Evolutionary conservation across 495 filamentous ascomycete genomes (phyloP).

Genomic region (Arthonia radiata): DNA sequence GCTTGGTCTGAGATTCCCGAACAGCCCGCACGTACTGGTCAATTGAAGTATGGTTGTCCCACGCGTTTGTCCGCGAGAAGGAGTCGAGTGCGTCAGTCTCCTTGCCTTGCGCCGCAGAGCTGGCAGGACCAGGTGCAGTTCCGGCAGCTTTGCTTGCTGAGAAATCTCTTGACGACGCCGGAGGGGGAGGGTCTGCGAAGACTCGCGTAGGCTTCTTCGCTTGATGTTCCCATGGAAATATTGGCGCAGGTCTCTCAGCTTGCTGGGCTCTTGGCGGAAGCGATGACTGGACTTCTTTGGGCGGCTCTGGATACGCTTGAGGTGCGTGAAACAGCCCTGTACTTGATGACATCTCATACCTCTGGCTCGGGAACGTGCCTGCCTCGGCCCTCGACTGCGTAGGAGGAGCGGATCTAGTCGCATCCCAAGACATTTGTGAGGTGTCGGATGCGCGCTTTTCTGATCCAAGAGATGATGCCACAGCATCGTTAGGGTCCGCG

Average conservation of each 20-base stretch:
- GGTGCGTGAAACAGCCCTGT: conserved; percentile 48
- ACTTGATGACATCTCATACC: conserved; percentile 56
- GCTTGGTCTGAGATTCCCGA: conserved; percentile 27
- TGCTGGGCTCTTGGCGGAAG: conserved; percentile 33
- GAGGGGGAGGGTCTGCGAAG: conserved; percentile 33
- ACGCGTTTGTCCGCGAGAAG: conserved; percentile 51
- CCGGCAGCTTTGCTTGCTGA: too few relatives aligned
- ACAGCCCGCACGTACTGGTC: conserved; percentile 51
- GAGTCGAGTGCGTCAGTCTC: too few relatives aligned
- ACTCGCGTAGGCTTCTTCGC: conserved; percentile 43
- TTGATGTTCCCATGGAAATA: conserved; percentile 68
- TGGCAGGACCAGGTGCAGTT: too few relatives aligned
- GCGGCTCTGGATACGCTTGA: conserved; percentile 50
- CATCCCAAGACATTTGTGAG: conserved; percentile 5
- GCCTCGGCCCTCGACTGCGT: conserved; percentile 53
- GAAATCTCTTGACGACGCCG: neutral
- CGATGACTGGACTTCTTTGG: conserved; percentile 63
- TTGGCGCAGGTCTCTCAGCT: conserved; percentile 28
- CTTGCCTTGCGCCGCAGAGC: too few relatives aligned
- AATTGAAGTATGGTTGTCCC: conserved; percentile 70
- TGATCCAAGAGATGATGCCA: conserved; percentile 1
- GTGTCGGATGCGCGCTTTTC: conserved; percentile 1
- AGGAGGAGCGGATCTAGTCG: conserved; percentile 44
- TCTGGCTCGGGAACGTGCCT: conserved; percentile 39
- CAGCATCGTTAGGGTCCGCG: too few relatives aligned